Conservation (phyloP, 2,329 filamentous ascomycete species). For the Colletotrichum destructivum region DNA sequence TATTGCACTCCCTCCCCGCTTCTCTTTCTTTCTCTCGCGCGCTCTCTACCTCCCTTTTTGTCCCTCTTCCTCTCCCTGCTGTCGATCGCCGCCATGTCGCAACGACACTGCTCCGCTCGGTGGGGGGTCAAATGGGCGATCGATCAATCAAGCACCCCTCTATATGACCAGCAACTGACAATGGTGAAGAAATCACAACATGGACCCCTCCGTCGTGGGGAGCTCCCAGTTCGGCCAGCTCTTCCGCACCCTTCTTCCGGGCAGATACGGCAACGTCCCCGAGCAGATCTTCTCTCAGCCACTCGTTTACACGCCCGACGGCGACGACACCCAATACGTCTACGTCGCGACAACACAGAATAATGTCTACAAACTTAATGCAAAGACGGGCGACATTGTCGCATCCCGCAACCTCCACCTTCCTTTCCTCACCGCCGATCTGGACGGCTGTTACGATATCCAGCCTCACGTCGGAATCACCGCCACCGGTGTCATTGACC, state of each 20-base stretch:
- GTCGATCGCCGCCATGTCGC: conserved; percentile 12
- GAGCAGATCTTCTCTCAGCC: conserved; percentile 70
- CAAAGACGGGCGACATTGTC: conserved; percentile 68
- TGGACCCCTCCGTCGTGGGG: conserved; percentile 72
- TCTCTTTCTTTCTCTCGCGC: background rate
- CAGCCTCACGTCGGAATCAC: conserved; percentile 63
- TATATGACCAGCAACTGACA: conserved; percentile 4
- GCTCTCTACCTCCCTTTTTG: too few species aligned
- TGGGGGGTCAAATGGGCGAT: background rate
- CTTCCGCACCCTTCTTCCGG: conserved; percentile 67
- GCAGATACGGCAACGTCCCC: conserved; percentile 62
- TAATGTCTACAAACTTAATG: conserved; percentile 70
- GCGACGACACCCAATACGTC: conserved; percentile 65
- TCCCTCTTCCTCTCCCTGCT: background rate
- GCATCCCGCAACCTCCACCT: conserved; percentile 62
- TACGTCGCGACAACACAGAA: conserved; percentile 72
- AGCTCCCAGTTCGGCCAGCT: conserved; percentile 69
- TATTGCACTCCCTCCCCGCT: background rate
- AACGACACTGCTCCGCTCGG: conserved; percentile 1
- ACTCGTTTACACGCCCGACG: conserved; percentile 63
- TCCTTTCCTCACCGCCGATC: conserved; percentile 65
- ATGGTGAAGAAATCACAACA: conserved; percentile 67
- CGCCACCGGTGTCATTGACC: conserved; percentile 63
- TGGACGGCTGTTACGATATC: conserved; percentile 64
- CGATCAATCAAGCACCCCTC: background rate